Base-by-base conservation (phyloP, 2,329 filamentous ascomycete genomes). In the Elsinoe perseae region DNA sequence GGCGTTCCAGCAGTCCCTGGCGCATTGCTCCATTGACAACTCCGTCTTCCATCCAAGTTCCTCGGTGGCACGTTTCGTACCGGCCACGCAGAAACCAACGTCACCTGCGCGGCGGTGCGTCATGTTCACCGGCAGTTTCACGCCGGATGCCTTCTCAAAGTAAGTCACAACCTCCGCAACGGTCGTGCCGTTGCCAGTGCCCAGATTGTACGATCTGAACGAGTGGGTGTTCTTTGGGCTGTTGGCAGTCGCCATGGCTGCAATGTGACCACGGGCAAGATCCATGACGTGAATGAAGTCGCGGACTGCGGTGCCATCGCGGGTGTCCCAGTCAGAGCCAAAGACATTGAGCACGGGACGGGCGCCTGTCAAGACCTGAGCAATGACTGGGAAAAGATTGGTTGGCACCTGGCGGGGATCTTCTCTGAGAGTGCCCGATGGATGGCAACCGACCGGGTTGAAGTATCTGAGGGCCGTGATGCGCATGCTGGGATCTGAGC, bases 201-300 rank as follows among this genome's bases (percentile, higher is more conserved):
- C 72, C 25, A 75, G 64, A 54, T 75, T 74, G 64, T 70, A 74
- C 5, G 48, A 43, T 12, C 71, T 63, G 60, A 72, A 73, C 3
- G 69, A 60, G 2, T 68, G 60, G 46, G 64, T 28, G 60, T 66
- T 28, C 67, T 67, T 40, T 63, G 61, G 23, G 67, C 62, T n/a
- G 66, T 67, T 56, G 16, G 53, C 53, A 23, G 69, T 68, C 5
- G 67, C 64, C 55, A 84, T 71, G 1, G 83, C 83, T 5, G 82
- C 80, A 34, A 85, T 76, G 67, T 86, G 83, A 3, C 80, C 83
- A 40, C 78, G 73, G 4, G 82, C 82, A 43, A 86, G 75, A 66
- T 86, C 83, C 14, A 77, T 79, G 34, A 85, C 83, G 61, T 86
- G 83, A 60, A 86, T 84, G 64, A 84, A 86, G 66, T 86, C 83